Base-by-base conservation (phyloP, 2,329 filamentous ascomycete genomes). In the Aspergillus tanneri region DNA sequence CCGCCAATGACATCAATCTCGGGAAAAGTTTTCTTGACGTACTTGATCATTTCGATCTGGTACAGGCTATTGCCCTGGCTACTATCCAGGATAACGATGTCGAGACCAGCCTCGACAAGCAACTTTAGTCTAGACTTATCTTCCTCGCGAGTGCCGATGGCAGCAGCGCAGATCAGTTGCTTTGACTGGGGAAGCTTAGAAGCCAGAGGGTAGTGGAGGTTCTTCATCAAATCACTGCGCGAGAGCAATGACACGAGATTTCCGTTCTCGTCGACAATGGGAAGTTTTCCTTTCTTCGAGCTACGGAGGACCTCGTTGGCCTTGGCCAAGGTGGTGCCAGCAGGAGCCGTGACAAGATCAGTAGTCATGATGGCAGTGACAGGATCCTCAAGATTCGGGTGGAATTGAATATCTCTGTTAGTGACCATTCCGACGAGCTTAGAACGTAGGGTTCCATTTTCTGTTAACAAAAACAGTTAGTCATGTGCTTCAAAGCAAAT, bases 11-110 rank as follows among this genome's bases (percentile, higher is more conserved):
- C 93, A 62, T 99, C 91, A 55, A 99, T 80, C 41, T 79, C 76
- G 24, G 92, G 90, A 77, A 85, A 92, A 61, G 85, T 88, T 60
- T 85, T 71, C 81, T 99, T 99, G 77, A 93, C 81, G 80, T 86
- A 97, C 75, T 91, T 90, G 78, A 99, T 84, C 93, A 99, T 99
- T 53, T 96, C 90, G 56, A 97, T 86, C 78, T 97, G 92, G 81
- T 92, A 99, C 79, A 97, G 90, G 75, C 87, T 93, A 83, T 97
- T 97, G 59, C 93, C 93, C 77, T 99, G 93, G 67, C 88, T 95
- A 75, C 88, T 93, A 79, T 99, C 93, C 44, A 99, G 83, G 62
- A 99, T 80, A 59, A 96, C 91, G 69, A 99, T 88, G 66, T 99
- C 93, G 43, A 99, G 82, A 54, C 93, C 93, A 60, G 93, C 93